Percentiles rank a stretch among this genome's conserved stretches.
Conservation (phyloP, 805 yeast species). For the Candida glaebosa region DNA sequence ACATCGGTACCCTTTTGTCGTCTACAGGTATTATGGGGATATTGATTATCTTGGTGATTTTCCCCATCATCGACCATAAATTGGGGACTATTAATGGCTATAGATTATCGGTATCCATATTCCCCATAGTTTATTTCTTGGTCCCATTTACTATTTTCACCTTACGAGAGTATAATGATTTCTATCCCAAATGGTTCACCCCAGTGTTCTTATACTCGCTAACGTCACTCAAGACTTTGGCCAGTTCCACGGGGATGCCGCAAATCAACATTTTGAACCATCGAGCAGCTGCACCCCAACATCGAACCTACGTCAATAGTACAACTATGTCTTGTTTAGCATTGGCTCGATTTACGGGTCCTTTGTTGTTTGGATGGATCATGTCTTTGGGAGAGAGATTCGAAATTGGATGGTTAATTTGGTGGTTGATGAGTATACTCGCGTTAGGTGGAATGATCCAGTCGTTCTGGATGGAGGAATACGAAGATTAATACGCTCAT, state of each 20-base stretch:
- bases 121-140: conserved; percentile 29
- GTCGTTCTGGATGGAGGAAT: conserved; percentile 24
- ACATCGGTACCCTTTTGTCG: conserved; percentile 34
- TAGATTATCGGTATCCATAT: conserved; percentile 27
- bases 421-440: conserved; percentile 32
- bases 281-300: conserved; percentile 31
- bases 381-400: conserved; percentile 29
- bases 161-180: conserved; percentile 20
- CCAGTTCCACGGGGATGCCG: conserved; percentile 33
- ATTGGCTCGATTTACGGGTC: conserved; percentile 30
- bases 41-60: conserved; percentile 24
- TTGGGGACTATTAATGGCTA: conserved; percentile 30
- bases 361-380: conserved; percentile 30
- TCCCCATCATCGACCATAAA: conserved; percentile 31
- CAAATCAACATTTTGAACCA: conserved; percentile 33
- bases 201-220: conserved; percentile 24
- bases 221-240: conserved; percentile 31
- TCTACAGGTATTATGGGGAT: conserved; percentile 36
- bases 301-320: conserved; percentile 35
- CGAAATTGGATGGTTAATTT: conserved; percentile 25
- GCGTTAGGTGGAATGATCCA: conserved; percentile 27
- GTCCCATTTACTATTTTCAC: conserved; percentile 33
- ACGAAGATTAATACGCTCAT: conserved; percentile 19
- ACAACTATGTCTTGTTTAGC: conserved; percentile 31
- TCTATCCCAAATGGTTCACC: conserved; percentile 28